These are phyloP conservation scores for Rhytidhysteron rufulum DNA, from an alignment of 2,329 filamentous ascomycete genomes.

Conservation along the genomic window DNA sequence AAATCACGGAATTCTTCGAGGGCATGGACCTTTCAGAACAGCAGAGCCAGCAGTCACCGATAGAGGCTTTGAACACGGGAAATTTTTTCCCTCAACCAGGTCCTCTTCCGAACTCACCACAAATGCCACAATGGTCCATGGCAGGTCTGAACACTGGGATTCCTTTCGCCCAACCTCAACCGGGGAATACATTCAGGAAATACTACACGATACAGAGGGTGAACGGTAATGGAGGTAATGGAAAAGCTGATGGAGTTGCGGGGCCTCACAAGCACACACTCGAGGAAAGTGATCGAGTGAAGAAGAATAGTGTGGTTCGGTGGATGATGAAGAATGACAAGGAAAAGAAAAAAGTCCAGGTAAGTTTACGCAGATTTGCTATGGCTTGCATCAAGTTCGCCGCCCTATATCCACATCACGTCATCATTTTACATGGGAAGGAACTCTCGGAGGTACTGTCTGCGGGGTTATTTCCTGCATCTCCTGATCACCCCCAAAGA, in stretches of 20 bases:
- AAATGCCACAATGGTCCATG: slow-evolving; percentile 20
- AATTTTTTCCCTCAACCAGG: slow-evolving; percentile 18
- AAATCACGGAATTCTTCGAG: slow-evolving; percentile 75
- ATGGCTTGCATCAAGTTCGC: slow-evolving; percentile 1
- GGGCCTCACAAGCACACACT: slow-evolving; percentile 73
- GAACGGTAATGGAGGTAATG: slow-evolving; percentile 71
- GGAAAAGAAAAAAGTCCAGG: slow-evolving; percentile 56
- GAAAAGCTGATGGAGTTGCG: slow-evolving; percentile 64
- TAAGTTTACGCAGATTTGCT: slow-evolving; percentile 15
- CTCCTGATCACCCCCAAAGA: not conserved
- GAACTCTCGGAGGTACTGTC: slow-evolving; percentile 1
- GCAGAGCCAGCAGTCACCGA: slow-evolving; percentile 23
- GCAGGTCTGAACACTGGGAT: slow-evolving; percentile 14
- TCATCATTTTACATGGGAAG: slow-evolving; percentile 2
- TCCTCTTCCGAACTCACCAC: slow-evolving; percentile 4
- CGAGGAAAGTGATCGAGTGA: slow-evolving; percentile 71
- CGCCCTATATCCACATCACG: slow-evolving; percentile 5
- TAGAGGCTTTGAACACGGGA: slow-evolving; percentile 9
- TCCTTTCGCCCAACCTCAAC: slow-evolving; percentile 9
- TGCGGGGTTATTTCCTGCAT: slow-evolving; percentile 6
- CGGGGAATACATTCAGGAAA: slow-evolving; percentile 15
- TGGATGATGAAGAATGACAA: slow-evolving; percentile 62
- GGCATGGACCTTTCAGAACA: slow-evolving; percentile 40
- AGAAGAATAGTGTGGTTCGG: slow-evolving; percentile 74
- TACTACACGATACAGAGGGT: slow-evolving; percentile 72